Conservation (phyloP, 108 stramenopile genomes). For the Skeletonema marinoi region DNA sequence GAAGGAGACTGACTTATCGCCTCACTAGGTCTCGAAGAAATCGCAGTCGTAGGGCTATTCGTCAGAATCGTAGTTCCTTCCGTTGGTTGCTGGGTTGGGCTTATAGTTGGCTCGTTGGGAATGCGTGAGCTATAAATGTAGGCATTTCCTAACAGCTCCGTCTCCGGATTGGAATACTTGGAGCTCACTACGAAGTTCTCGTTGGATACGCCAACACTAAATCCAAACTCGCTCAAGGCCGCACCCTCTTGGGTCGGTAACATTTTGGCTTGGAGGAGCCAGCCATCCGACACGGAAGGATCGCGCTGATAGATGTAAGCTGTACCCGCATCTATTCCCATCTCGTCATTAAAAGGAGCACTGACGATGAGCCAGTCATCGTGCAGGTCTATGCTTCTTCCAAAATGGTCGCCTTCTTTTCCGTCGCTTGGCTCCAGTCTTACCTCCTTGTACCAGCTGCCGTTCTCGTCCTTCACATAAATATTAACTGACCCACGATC, state of each 20-base stretch:
- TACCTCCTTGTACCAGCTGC: neutral
- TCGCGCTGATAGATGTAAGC: neutral
- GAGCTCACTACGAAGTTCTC: neutral
- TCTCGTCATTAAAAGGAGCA: neutral
- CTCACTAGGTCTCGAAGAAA: neutral
- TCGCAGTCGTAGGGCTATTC: neutral
- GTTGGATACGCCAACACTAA: neutral
- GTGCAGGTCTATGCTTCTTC: constrained; percentile 6
- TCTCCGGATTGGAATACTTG: neutral
- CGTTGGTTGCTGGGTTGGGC: neutral
- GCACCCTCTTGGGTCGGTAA: neutral
- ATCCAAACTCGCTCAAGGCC: neutral
- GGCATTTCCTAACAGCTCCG: neutral
- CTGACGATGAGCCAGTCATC: constrained; percentile 7
- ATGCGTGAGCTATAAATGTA: neutral
- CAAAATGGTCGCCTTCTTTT: constrained; percentile 5
- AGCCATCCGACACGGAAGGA: neutral
- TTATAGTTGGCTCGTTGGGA: neutral
- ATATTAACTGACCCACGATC: neutral
- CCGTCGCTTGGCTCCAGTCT: neutral
- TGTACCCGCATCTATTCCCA: neutral
- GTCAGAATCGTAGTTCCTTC: neutral
- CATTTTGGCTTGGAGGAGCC: neutral
- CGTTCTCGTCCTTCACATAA: neutral
- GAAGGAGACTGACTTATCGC: neutral